Percentiles rank a stretch among this genome's conserved stretches.
Evolutionary conservation across 305 asterid species (phyloP).

Genomic region (Fraxinus dipetala): DNA sequence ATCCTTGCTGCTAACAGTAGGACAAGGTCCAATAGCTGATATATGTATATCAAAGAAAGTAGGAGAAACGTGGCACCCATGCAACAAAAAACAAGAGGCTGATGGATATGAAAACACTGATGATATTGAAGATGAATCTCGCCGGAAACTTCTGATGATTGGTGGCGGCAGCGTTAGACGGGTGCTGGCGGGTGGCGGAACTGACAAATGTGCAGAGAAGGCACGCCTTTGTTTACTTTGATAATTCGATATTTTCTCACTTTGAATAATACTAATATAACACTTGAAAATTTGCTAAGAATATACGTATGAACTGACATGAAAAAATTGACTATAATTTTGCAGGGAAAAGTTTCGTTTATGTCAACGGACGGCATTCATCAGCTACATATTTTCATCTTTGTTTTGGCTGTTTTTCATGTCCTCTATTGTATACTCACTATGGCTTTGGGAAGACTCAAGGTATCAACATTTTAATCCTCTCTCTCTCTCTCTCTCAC

Average conservation of each 20-base stretch:
- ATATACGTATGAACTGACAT: not conserved
- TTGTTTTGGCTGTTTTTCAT: constrained; percentile 73
- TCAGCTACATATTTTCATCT: constrained; percentile 78
- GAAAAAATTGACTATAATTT: not conserved
- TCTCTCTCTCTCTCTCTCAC: not conserved
- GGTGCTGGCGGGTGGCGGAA: constrained; percentile 41
- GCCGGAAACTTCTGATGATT: constrained; percentile 46
- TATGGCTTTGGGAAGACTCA: constrained; percentile 64
- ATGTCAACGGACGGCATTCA: constrained; percentile 70
- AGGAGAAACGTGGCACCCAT: constrained; percentile 79
- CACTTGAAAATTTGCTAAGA: not conserved
- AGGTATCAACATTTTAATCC: constrained; percentile 37
- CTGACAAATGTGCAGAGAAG: constrained; percentile 58
- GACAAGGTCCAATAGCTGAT: constrained; percentile 55
- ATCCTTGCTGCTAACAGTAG: constrained; percentile 68
- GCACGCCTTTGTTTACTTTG: constrained; percentile 12
- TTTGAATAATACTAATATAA: not conserved
- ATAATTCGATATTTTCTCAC: not conserved
- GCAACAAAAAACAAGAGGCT: constrained; percentile 43
- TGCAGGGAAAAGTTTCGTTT: constrained; percentile 75
- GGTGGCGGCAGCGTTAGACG: constrained; percentile 38
- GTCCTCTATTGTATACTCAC: constrained; percentile 69
- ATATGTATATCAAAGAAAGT: constrained; percentile 50
- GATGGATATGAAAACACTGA: not conserved
- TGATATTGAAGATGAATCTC: constrained; percentile 16